Percentiles rank a stretch among this genome's conserved stretches.
phyloP scores from a whole-genome alignment of 352 stramenopile genomes.

The Pythium monospermum region DNA sequence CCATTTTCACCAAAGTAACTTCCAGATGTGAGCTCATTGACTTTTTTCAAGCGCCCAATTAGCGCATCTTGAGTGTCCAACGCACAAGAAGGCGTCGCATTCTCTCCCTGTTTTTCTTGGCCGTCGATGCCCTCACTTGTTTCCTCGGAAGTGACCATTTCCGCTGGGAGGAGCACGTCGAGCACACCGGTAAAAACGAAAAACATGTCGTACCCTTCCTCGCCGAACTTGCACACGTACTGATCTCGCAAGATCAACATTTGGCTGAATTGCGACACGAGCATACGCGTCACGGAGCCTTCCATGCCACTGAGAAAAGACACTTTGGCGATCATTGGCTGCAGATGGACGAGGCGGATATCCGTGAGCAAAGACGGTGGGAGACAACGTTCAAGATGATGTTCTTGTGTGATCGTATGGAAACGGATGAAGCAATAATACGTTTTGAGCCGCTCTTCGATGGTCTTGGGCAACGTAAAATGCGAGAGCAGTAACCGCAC shows the following conservation, averaged over 20 bases:
- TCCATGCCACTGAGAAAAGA: conserved; percentile 44
- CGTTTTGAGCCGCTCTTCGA: conserved; percentile 35
- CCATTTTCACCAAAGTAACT: conserved; percentile 70
- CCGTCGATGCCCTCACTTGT: too few relatives aligned
- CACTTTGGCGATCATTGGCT: conserved; percentile 51
- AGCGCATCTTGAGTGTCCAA: neutral
- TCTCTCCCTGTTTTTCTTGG: too few relatives aligned
- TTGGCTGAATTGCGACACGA: conserved; percentile 48
- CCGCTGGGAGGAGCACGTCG: conserved; percentile 35
- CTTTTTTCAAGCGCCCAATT: conserved; percentile 25
- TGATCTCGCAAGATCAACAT: conserved; percentile 34
- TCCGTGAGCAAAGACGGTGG: conserved; percentile 49
- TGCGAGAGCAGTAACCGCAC: conserved; percentile 37
- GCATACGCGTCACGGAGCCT: conserved; percentile 41
- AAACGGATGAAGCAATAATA: conserved; percentile 52
- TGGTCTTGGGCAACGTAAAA: conserved; percentile 31
- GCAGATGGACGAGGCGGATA: conserved; percentile 41
- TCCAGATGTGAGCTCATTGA: conserved; percentile 44
- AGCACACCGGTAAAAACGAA: conserved; percentile 68
- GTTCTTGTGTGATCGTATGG: conserved; percentile 51
- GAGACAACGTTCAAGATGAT: conserved; percentile 35
- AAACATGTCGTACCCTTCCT: conserved; percentile 69
- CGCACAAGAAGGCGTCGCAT: too few relatives aligned
- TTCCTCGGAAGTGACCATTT: conserved; percentile 15
- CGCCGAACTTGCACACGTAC: conserved; percentile 36